Evolutionary conservation across 805 yeast species (phyloP), one percentile per base, ranked within the genome.

Genomic region (Tetrapisispora fleetii): DNA sequence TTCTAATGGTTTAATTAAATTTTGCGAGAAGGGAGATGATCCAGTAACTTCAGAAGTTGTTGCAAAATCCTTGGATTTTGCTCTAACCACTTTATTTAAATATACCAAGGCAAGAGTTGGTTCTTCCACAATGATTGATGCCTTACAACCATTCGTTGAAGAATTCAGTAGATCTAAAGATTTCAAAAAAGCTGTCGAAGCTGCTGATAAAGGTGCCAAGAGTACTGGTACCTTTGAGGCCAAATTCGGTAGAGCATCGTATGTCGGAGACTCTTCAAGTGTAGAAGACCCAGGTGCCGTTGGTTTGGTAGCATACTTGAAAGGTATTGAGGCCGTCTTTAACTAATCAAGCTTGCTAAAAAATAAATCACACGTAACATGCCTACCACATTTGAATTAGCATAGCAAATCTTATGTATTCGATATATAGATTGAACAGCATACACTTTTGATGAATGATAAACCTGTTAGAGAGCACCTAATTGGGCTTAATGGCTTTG

Each of bases 221-320:
- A 68, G 76, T 4, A 91, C 98, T 0, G 80, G 81, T 45, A 70
- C 78, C 36, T 68, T 85, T 54, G 82, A 79, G 54, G 97, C 97
- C 40, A 83, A 83, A 57, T 88, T 91, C 56, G 98, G 98, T 30
- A 79, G 98, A 60, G 96, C 98, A 17, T 83, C 95, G 4, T 91
- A 90, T 62, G 96, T 90, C 27, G 88, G 86, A 24, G 86, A 85
- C n/a, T 73, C 73, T 6, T 65, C 68, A n/a, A 67, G 67, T 4
- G 68, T 89, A 30, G 95, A 96, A 1, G 98, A 90, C 59, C 96
- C 98, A 5, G 97, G 98, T 54, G 96, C 97, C 2, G 79, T 87
- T 49, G 97, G 97, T 3, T 69, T 90, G 22, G 84, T 80, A 35
- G 85, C 65, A 49, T 71, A 70, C 58, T 55, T 72, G 49, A 68